Percentiles rank a stretch among this genome's conserved stretches.
phyloP scores from a whole-genome alignment of 495 filamentous ascomycete species.

The Thozetella sp. region DNA sequence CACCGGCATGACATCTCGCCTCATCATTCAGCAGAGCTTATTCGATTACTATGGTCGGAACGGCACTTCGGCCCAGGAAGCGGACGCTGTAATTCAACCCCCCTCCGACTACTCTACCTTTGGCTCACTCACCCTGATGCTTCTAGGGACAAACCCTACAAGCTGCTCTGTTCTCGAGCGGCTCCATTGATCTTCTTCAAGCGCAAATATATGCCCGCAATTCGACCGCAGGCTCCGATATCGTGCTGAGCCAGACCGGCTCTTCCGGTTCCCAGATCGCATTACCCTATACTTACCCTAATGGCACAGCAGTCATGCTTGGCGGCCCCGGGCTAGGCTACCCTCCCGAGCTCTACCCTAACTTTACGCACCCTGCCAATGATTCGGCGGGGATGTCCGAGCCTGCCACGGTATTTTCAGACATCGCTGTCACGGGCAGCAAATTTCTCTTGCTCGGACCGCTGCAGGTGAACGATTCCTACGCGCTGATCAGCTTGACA shows the following conservation, averaged over 20 bases:
- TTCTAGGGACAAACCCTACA: no score
- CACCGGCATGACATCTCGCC: conserved; percentile 64
- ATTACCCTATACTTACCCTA: conserved; percentile 56
- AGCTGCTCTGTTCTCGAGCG: no score
- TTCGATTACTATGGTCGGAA: no score
- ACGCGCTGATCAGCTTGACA: no score
- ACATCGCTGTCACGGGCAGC: conserved; percentile 34
- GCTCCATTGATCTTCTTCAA: no score
- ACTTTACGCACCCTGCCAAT: conserved; percentile 61
- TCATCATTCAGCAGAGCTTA: conserved; percentile 77
- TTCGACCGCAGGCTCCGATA: conserved; percentile 64
- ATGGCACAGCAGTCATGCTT: conserved; percentile 60
- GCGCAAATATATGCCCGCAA: conserved; percentile 53
- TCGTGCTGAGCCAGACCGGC: no score
- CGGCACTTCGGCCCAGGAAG: no score
- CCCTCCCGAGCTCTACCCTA: conserved; percentile 71
- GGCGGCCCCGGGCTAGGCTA: conserved; percentile 64
- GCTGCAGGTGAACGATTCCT: no score
- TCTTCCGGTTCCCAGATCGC: conserved; percentile 35
- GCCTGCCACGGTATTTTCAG: conserved; percentile 31
- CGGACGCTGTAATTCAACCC: no score
- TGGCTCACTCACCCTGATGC: no score
- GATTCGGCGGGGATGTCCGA: conserved; percentile 36
- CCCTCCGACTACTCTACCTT: no score
- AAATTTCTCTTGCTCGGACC: no score